A percentile compares a stretch with the other conserved stretches of the same genome.
Conservation (phyloP, 2,329 filamentous ascomycete species). For the Tricladium varicosporioides region DNA sequence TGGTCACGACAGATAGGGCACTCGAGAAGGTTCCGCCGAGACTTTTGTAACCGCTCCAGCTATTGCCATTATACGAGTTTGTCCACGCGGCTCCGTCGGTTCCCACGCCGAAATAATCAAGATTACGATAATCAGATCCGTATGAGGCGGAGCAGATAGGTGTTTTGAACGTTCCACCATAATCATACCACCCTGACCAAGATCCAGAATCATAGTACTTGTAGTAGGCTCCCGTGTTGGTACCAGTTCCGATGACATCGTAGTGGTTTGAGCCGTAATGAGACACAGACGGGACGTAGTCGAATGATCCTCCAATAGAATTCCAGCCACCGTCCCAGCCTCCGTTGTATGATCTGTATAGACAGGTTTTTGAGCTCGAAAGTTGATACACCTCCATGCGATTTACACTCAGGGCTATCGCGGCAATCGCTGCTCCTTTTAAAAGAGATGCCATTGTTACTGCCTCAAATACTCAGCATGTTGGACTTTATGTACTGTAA, state of each 20-base stretch:
- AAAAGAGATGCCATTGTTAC: conserved; percentile 1
- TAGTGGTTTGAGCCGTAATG: not conserved
- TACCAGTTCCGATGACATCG: not conserved
- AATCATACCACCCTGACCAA: not conserved
- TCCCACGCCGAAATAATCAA: not conserved
- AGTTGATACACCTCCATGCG: conserved; percentile 3
- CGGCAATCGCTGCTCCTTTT: not conserved
- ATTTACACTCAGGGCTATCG: not conserved
- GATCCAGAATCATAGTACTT: not conserved
- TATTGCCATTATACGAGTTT: not conserved
- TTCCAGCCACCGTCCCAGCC: not conserved
- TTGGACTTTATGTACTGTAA: too few species aligned
- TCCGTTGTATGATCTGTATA: not conserved
- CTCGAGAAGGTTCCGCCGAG: not conserved
- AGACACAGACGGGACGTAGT: not conserved
- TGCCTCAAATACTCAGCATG: not conserved
- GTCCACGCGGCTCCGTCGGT: not conserved
- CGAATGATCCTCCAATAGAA: not conserved
- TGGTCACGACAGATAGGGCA: not conserved
- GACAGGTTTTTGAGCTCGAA: not conserved
- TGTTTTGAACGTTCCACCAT: not conserved
- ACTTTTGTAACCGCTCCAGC: not conserved
- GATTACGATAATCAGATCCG: not conserved
- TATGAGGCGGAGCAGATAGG: not conserved
- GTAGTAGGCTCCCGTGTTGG: not conserved